Evolutionary conservation across 257 asterid genomes (phyloP), one percentile per base, ranked within the genome.

Genomic region (Nyctanthes arbortristis): DNA sequence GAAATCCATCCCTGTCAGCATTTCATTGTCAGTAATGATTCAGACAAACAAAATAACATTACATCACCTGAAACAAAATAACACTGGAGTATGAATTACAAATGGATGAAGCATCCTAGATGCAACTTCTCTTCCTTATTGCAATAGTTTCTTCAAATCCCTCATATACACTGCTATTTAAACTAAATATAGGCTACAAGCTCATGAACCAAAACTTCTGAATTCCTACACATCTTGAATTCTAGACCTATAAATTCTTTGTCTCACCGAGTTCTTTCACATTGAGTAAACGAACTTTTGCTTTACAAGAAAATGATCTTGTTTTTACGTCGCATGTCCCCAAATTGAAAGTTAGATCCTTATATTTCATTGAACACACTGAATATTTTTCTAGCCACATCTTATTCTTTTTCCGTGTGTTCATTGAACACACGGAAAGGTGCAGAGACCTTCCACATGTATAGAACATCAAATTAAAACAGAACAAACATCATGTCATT

Each of bases 1-100:
- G 70, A 69, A 61, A 30, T 18, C 35, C 56, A 68, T 57, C 36
- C 60, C 30, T 68, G 24, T 31, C 9, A 31, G 39, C 59, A 45
- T 65, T 45, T 14, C 31, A 22, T 22, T 30, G 10, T 7, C 8
- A n/a, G 4, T 1, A 14, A 66, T 10, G 43, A 66, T 32, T 30
- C 45, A 40, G 60, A 31, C 60, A 33, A 22, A 61, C 37, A 47
- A 69, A 57, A 2, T 40, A 59, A 52, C 33, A 14, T 29, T 45
- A 18, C 18, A 24, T 66, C 43, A n/a, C 52, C 33, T 29, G 63
- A 62, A 61, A 52, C 34, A 14, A 61, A 22, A 22, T 34, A 20
- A 31, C 34, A 4, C 10, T 32, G 3, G 58, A 49, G 10, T 18
- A 12, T 49, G 58, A 49, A 49, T 2, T 52, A 22, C n/a, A 52